A percentile compares a stretch with the other conserved stretches of the same genome.
These are phyloP conservation scores for Ulmus americana DNA, from an alignment of 331 rosid species.

Conservation along the genomic window DNA sequence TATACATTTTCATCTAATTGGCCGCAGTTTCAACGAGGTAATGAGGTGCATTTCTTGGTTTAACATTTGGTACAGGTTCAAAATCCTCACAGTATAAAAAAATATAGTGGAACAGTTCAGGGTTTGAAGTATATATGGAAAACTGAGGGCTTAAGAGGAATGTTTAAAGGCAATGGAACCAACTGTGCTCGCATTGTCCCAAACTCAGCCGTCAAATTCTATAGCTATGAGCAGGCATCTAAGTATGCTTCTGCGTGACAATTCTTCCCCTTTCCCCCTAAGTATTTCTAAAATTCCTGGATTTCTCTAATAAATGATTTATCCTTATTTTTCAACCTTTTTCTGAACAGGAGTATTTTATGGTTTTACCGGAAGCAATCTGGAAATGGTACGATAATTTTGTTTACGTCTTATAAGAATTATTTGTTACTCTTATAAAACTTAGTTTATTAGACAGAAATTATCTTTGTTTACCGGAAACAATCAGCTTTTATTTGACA, in stretches of 20 bases:
- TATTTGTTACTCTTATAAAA: not conserved
- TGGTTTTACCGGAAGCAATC: constrained; percentile 31
- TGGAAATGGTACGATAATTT: constrained; percentile 26
- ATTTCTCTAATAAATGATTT: not conserved
- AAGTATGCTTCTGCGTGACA: constrained; percentile 14
- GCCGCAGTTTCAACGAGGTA: not conserved
- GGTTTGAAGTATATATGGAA: constrained; percentile 36
- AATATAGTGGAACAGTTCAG: constrained; percentile 31
- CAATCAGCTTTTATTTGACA: too few relatives aligned
- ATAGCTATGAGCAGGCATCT: constrained; percentile 36
- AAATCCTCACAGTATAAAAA: constrained; percentile 31
- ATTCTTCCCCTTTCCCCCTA: not conserved
- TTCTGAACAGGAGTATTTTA: constrained; percentile 25
- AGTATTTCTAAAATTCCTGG: not conserved
- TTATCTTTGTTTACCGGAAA: too few relatives aligned
- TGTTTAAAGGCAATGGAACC: constrained; percentile 40
- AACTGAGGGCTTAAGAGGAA: constrained; percentile 34
- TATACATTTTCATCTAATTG: not conserved
- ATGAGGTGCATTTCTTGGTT: not conserved
- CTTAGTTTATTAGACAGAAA: too few relatives aligned
- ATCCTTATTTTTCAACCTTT: not conserved
- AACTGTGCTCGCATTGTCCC: constrained; percentile 41
- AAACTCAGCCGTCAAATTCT: constrained; percentile 39
- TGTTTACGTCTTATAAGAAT: not conserved
- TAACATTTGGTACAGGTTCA: constrained; percentile 22